Base-by-base conservation (phyloP, 345 rosid species). In the Linum usitatissimum region DNA sequence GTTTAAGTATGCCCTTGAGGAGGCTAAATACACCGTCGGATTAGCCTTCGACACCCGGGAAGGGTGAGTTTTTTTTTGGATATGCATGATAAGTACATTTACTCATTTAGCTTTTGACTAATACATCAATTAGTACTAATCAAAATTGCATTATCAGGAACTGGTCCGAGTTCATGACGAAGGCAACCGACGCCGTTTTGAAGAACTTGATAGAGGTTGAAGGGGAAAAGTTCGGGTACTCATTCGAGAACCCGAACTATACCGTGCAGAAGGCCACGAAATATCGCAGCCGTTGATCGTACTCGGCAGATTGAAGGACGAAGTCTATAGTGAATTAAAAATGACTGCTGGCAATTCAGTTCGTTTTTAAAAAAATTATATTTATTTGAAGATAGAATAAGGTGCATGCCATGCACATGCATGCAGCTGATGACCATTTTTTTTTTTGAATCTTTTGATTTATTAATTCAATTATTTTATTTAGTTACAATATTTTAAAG, bases 21-120 rank as follows among this genome's bases (percentile, higher is more conserved):
- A 85, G 73, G 88, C 96, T 8, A 83, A 77, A 56, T 80, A 75
- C 64, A 89, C 87, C 19, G 98, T 92, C 1, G 98, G 98, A 30
- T 86, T 92, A 45, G 78, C 95, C 18, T 86, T 92, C 70, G 85
- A 92, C 75, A 75, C 93, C 0, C 30, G 42, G 8, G 66, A 63
- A 28, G 95, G 92, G 98, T 92, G 79, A 20, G 80, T 42, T 15
- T 45, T 23, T 42, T 15, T 45, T 15, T 10, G 14, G 15, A 10
- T 10, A 4, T 34, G 38, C 6, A 34, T 34, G 8, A 34, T 34
- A 34, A 34, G 38, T 23, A 23, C 38, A 34, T 34, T 6, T 31
- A 31, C 36, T 31, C 3, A 31, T 31, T 5, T 34, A 7, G 38
- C 28, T 45, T 45, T 7, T 45, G 51, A 2, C 3, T 45, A 10